Base-by-base conservation (phyloP, 306 rosid genomes). In the Acacia confusa region DNA sequence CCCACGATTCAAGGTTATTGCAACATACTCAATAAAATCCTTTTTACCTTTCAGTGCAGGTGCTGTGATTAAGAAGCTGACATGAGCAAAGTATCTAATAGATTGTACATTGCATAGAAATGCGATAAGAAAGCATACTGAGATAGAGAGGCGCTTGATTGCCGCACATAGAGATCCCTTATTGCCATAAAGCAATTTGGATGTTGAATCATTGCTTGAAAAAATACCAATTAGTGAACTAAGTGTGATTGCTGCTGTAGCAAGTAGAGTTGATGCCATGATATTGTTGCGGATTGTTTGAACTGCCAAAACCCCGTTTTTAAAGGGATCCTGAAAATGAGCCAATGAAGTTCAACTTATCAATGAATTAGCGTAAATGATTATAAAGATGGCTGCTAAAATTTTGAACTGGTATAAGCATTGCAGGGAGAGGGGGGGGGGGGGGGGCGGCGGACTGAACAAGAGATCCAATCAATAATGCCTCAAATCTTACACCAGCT, bases 201-300 rank as follows among this genome's bases (percentile, higher is more conserved):
- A 86, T 3, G 90, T 78, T 68, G 88, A 47, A 55, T 83, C 84
- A 28, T 86, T 81, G 90, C 85, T 92, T 3, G 89, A 93, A 73
- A 92, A 88, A 34, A 95, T 88, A 19, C 98, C 88, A n/a, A 95
- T 95, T n/a, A 95, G 79, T 32, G 98, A 95, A 81, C 97, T 87
- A 36, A 95, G 94, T 32, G 97, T 95, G 82, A 95, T 91, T 55
- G 98, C 98, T 61, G 98, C 88, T 52, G 99, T 93, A 50, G 94
- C 99, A 24, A 92, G 88, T 74, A 95, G 93, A 27, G 99, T 88
- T 4, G 97, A 92, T 72, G 98, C 98, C 99, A 92, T 95, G 74
- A 95, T 95, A 81, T 92, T 95, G 88, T 93, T 95, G 83, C 97
- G 92, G 75, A 95, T 92, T 52, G 98, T 93, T 83, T 95, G 99